Evolutionary conservation across 139 green algal species (phyloP).

Genomic region (Chlamydomonas sphaeroides): DNA sequence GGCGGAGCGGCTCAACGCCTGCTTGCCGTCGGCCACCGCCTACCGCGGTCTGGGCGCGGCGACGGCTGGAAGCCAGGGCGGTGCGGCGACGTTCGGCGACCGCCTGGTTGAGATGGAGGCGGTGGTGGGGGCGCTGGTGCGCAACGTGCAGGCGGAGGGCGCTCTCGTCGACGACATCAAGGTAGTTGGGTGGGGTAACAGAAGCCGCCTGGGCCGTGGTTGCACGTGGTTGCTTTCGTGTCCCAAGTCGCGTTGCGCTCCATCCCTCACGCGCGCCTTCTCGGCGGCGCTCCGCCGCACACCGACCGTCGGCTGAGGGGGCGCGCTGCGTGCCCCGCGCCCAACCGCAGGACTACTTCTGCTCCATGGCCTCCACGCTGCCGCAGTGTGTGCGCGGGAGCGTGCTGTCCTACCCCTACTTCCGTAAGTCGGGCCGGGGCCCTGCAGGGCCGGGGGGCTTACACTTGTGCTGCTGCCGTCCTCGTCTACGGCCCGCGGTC

Average conservation of each 20-base stretch:
- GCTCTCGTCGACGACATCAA: not conserved
- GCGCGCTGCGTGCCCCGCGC: no score
- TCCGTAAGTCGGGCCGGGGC: no score
- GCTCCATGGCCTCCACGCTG: not conserved
- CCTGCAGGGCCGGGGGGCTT: no score
- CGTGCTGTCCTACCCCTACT: no score
- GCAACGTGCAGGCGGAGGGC: constrained; percentile 1
- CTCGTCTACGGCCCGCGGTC: no score
- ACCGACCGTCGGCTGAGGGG: no score
- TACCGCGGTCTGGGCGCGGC: not conserved
- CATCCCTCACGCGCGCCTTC: not conserved
- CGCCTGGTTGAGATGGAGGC: not conserved
- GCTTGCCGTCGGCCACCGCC: not conserved
- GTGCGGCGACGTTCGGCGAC: not conserved
- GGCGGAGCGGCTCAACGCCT: not conserved
- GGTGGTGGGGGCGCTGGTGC: not conserved
- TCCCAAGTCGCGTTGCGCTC: not conserved
- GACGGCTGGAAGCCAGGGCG: not conserved
- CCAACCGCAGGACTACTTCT: not conserved
- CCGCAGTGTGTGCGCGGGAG: no score
- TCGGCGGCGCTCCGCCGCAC: not conserved
- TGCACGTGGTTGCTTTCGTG: not conserved
- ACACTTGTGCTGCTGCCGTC: no score
- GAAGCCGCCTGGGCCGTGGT: not conserved
- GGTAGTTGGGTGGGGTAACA: not conserved